A percentile compares a stretch with the other conserved stretches of the same genome.
These are phyloP conservation scores for Russula brevipes DNA, from an alignment of 768 basidiomycete species.

Conservation along the genomic window DNA sequence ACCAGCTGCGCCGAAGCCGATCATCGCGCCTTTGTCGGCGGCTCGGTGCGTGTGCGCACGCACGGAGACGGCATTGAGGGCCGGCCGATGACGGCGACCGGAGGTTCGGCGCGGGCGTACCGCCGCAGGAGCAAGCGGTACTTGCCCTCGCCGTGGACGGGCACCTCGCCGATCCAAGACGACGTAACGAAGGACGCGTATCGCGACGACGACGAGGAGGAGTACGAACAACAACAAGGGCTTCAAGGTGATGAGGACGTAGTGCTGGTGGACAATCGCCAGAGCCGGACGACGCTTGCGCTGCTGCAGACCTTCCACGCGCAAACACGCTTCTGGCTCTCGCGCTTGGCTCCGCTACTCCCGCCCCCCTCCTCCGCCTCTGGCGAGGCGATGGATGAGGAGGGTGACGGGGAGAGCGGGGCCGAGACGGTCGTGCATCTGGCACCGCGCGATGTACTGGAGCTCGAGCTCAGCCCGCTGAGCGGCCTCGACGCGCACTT, in stretches of 20 bases:
- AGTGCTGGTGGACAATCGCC: conserved; percentile 35
- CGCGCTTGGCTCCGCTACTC: conserved; percentile 32
- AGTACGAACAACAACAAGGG: conserved; percentile 4
- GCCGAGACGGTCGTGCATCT: conserved; percentile 23
- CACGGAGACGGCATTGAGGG: conserved; percentile 73
- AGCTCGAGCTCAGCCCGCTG: conserved; percentile 69
- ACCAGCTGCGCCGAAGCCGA: conserved; percentile 57
- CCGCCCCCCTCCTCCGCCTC: neutral
- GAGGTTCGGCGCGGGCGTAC: conserved; percentile 14
- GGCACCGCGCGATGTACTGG: conserved; percentile 35
- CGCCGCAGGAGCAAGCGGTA: conserved; percentile 23
- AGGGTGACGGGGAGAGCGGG: neutral
- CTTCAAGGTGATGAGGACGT: conserved; percentile 45
- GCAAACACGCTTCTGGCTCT: conserved; percentile 54
- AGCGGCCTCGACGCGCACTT: conserved; percentile 69
- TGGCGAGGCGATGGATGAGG: too few species aligned
- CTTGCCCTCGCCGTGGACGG: conserved; percentile 28
- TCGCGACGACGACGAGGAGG: neutral
- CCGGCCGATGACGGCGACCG: conserved; percentile 26
- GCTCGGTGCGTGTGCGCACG: conserved; percentile 44
- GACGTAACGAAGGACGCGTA: neutral
- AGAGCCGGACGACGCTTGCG: conserved; percentile 45
- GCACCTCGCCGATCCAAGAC: neutral
- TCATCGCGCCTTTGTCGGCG: conserved; percentile 29
- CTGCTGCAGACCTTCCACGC: conserved; percentile 58